Conservation (phyloP, 441 rosid genomes). For the Croton setiger region DNA sequence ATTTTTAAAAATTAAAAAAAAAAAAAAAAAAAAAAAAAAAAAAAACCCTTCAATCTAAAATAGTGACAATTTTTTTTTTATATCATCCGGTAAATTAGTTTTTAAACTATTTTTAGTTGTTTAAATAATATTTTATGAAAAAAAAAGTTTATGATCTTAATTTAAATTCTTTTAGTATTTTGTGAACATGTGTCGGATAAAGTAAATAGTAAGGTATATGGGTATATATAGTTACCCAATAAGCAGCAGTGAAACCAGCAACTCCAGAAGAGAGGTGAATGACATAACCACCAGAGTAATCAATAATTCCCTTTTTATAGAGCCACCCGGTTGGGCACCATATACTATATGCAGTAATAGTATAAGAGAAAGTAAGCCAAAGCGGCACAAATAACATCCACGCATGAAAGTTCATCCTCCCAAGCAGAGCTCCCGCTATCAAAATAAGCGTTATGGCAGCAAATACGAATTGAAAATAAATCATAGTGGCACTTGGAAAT, state of each 20-base stretch:
- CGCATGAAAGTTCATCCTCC: constrained; percentile 64
- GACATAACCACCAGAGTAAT: constrained; percentile 68
- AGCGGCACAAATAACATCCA: constrained; percentile 70
- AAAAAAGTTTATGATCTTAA: no score
- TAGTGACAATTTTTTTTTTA: no score
- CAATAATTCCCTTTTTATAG: constrained; percentile 34
- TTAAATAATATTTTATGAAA: no score
- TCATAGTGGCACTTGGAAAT: constrained; percentile 48
- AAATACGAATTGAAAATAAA: constrained; percentile 54
- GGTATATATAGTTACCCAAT: constrained; percentile 45
- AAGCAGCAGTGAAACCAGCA: constrained; percentile 67
- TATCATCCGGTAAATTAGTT: no score
- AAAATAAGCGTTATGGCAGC: constrained; percentile 59
- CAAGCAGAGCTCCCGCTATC: constrained; percentile 55
- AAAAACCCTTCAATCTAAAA: no score
- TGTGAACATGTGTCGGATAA: no score
- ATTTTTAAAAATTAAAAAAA: no score
- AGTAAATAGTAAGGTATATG: no score
- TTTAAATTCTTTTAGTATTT: no score
- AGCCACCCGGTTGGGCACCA: constrained; percentile 51
- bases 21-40: no score
- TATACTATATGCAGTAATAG: constrained; percentile 47
- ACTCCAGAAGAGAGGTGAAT: constrained; percentile 62
- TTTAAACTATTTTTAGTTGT: no score
- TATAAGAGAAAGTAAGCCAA: constrained; percentile 59